A percentile compares a stretch with the other conserved stretches of the same genome.
phyloP scores from a whole-genome alignment of 208 protist species.

The Trypanosoma grayi region DNA sequence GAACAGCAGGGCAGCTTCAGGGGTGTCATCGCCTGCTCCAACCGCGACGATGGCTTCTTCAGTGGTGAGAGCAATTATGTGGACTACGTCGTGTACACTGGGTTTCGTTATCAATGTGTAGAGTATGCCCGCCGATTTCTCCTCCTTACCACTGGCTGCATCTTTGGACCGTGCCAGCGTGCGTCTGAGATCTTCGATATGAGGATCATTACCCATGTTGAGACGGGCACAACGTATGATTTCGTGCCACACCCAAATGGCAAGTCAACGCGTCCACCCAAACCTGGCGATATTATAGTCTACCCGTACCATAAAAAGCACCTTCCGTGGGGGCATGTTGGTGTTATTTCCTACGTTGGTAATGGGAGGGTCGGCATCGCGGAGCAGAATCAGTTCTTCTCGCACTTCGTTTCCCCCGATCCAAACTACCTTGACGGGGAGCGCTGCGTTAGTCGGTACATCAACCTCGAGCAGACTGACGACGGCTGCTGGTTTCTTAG shows the following conservation, averaged over 20 bases:
- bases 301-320: conserved; percentile 49
- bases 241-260: conserved; percentile 57
- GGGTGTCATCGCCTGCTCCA: conserved; percentile 62
- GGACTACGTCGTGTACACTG: conserved; percentile 58
- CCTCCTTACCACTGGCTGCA: conserved; percentile 67
- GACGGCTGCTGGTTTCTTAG: conserved; percentile 42
- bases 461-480: conserved; percentile 29
- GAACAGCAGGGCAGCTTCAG: conserved; percentile 69
- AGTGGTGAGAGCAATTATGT: conserved; percentile 80
- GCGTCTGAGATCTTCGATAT: conserved; percentile 74
- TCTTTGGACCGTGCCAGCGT: conserved; percentile 62
- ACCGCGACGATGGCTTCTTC: conserved; percentile 82
- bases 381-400: conserved; percentile 77
- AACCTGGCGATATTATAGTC: conserved; percentile 66
- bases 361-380: conserved; percentile 58
- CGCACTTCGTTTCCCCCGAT: conserved; percentile 40
- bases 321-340: conserved; percentile 72
- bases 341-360: conserved; percentile 71
- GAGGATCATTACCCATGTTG: conserved; percentile 51
- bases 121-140: conserved; percentile 78
- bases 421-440: conserved; percentile 57
- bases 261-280: conserved; percentile 31
- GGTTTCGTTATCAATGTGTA: conserved; percentile 81
- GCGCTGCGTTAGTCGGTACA: conserved; percentile 57
- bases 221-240: conserved; percentile 46